Conservation (phyloP, 2,329 filamentous ascomycete genomes). For the Amauroascus verrucosus region DNA sequence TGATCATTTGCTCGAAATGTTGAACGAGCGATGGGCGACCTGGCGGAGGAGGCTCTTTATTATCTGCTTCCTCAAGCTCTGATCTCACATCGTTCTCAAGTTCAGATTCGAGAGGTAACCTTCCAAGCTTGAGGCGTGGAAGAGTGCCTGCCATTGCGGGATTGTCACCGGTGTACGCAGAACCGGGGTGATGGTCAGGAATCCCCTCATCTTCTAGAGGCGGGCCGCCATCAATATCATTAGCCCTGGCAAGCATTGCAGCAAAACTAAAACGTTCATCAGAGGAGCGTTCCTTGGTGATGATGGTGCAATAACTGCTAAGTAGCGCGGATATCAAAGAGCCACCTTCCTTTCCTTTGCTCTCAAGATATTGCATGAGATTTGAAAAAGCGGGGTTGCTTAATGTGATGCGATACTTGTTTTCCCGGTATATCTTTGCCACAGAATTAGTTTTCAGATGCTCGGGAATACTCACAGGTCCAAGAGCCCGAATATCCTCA, state of each 20-base stretch:
- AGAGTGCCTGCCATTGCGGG: constrained; percentile 47
- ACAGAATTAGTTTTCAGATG: constrained; percentile 67
- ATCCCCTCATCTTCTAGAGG: constrained; percentile 60
- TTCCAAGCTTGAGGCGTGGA: constrained; percentile 62
- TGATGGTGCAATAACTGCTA: constrained; percentile 48
- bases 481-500: constrained; percentile 69
- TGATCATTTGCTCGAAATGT: constrained; percentile 77
- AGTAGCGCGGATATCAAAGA: constrained; percentile 67
- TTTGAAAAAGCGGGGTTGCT: constrained; percentile 74
- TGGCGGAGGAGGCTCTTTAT: constrained; percentile 57
- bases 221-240: constrained; percentile 43
- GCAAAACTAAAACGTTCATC: constrained; percentile 51
- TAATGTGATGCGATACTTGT: constrained; percentile 84
- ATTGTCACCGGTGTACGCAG: constrained; percentile 49
- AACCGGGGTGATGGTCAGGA: constrained; percentile 55
- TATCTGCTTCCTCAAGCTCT: constrained; percentile 76
- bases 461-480: constrained; percentile 61
- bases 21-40: constrained; percentile 69
- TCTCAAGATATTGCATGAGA: constrained; percentile 78
- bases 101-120: constrained; percentile 71
- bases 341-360: constrained; percentile 72
- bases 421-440: constrained; percentile 71
- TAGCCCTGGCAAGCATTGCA: constrained; percentile 47
- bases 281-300: constrained; percentile 49
- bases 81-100: constrained; percentile 76